phyloP scores from a whole-genome alignment of 495 filamentous ascomycete species.

The Aspergillus funiculosus region DNA sequence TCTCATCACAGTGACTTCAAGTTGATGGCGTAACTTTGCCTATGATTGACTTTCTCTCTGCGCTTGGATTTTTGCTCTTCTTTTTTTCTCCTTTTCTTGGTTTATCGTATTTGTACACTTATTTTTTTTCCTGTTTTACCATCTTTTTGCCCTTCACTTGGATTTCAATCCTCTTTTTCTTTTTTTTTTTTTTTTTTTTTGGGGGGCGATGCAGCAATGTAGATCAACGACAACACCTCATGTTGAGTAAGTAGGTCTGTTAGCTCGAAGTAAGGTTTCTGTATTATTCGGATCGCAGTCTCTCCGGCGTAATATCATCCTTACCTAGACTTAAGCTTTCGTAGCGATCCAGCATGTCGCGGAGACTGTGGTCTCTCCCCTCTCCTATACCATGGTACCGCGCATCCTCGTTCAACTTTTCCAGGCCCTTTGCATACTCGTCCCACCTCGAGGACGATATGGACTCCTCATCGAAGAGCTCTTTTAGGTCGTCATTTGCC shows the following conservation, averaged over 20 bases:
- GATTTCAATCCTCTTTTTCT: too few species aligned
- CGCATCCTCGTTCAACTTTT: slow-evolving; percentile 34
- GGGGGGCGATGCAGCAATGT: neutral
- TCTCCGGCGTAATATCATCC: slow-evolving; percentile 27
- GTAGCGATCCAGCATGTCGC: slow-evolving; percentile 42
- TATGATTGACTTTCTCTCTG: too few species aligned
- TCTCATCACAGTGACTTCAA: too few species aligned
- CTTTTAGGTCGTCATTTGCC: slow-evolving; percentile 33
- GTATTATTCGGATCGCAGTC: slow-evolving; percentile 9
- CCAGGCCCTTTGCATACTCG: slow-evolving; percentile 34
- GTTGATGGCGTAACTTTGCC: too few species aligned
- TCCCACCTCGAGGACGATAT: slow-evolving; percentile 23
- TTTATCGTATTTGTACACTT: too few species aligned
- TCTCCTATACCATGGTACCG: slow-evolving; percentile 31
- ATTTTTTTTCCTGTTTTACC: too few species aligned
- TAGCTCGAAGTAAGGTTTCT: too few species aligned
- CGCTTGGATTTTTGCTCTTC: too few species aligned
- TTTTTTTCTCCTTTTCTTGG: too few species aligned
- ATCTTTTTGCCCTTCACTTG: too few species aligned
- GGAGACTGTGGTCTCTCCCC: slow-evolving; percentile 22
- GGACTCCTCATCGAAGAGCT: slow-evolving; percentile 34
- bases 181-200: neutral
- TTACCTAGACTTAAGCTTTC: slow-evolving; percentile 41
- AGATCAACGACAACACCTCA: too few species aligned
- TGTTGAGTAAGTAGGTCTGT: too few species aligned